A percentile compares a stretch with the other conserved stretches of the same genome.
These are phyloP conservation scores for Schizosaccharomyces osmophilus DNA, from an alignment of 805 yeast genomes.

Conservation along the genomic window DNA sequence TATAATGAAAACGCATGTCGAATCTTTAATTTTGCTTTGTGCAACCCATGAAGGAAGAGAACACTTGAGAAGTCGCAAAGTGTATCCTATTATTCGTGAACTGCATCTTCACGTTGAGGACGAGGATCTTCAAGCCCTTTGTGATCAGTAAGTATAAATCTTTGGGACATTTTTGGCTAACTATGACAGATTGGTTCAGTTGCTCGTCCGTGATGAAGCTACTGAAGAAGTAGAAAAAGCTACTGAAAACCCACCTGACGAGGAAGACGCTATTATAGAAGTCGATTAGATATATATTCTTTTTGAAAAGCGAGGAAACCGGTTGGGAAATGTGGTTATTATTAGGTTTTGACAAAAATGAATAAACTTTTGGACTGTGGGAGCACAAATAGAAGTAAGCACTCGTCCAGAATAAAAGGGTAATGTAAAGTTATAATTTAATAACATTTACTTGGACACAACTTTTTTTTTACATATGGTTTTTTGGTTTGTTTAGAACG, in stretches of 20 bases:
- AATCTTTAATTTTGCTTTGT: constrained; percentile 53
- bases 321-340: not conserved
- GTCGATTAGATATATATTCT: not conserved
- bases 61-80: constrained; percentile 50
- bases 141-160: constrained; percentile 28
- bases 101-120: constrained; percentile 22
- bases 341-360: not conserved
- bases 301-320: not conserved
- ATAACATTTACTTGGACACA: not conserved
- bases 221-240: constrained; percentile 23
- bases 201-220: constrained; percentile 41
- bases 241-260: constrained; percentile 22
- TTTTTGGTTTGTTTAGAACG: too few relatives aligned
- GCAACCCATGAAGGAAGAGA: constrained; percentile 56
- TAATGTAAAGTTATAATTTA: too few relatives aligned
- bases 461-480: not conserved
- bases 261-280: constrained; percentile 13
- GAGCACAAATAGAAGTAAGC: not conserved
- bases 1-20: constrained; percentile 46
- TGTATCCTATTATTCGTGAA: constrained; percentile 69
- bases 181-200: constrained; percentile 28
- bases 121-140: constrained; percentile 33
- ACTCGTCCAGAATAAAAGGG: not conserved
- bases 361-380: not conserved
- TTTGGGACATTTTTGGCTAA: not conserved